Conservation (phyloP, 129 eudicot genomes). For the Helichrysum umbraculigerum region DNA sequence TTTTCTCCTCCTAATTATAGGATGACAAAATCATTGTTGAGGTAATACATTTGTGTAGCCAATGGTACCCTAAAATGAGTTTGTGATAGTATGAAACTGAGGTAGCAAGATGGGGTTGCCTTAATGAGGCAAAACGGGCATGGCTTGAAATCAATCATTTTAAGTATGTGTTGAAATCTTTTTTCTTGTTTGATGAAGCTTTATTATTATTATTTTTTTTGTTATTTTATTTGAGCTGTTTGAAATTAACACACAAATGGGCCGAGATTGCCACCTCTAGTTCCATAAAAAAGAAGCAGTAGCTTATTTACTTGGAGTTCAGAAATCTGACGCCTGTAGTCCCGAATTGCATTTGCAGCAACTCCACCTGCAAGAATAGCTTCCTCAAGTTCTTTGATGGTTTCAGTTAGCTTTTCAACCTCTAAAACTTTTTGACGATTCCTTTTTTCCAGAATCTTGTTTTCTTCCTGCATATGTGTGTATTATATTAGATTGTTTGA, state of each 20-base stretch:
- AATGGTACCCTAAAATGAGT: neutral
- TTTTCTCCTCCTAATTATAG: conserved; percentile 71
- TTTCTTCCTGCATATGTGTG: conserved; percentile 64
- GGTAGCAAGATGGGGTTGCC: neutral
- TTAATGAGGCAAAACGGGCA: neutral
- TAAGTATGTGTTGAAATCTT: too few species aligned
- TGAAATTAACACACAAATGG: neutral
- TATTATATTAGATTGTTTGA: neutral
- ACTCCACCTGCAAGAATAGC: conserved; percentile 90
- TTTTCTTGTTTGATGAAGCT: neutral
- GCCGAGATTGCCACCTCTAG: neutral
- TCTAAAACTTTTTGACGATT: conserved; percentile 85
- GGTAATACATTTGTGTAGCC: neutral
- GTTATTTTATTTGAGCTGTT: neutral
- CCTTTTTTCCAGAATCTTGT: conserved; percentile 78
- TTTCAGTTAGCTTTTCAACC: conserved; percentile 84
- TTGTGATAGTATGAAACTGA: neutral
- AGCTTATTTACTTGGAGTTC: conserved; percentile 59
- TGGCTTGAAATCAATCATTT: too few species aligned
- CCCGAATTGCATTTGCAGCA: conserved; percentile 75
- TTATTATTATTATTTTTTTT: neutral
- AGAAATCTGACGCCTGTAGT: conserved; percentile 62
- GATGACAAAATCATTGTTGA: neutral
- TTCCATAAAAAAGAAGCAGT: neutral
- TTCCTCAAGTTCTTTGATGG: conserved; percentile 91